Evolutionary conservation across 2,329 filamentous ascomycete species (phyloP).

Genomic region (Cladorrhinum sp.): DNA sequence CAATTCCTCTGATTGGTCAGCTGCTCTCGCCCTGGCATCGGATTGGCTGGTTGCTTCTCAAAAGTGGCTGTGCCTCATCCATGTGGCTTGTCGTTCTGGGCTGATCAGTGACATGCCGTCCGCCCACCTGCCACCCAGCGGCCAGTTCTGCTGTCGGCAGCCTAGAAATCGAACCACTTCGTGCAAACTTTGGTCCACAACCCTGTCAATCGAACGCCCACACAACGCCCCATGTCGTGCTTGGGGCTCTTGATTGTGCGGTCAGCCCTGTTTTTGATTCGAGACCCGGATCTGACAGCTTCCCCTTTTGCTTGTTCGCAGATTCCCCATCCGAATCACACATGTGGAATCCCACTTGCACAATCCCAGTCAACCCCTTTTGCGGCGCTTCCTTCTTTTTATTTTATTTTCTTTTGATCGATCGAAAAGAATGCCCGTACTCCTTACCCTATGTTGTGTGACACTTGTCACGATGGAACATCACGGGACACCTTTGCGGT

Average conservation of each 20-base stretch:
- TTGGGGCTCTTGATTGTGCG: not conserved
- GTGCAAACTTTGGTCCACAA: not conserved
- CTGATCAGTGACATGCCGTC: slow-evolving; percentile 20
- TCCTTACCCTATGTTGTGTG: not conserved
- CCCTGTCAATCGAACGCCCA: not conserved
- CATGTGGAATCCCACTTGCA: not conserved
- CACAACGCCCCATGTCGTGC: slow-evolving; percentile 1
- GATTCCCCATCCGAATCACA: not conserved
- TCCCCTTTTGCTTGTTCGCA: not conserved
- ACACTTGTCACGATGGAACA: not conserved
- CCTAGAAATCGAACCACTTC: not conserved
- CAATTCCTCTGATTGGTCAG: no score
- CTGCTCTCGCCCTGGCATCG: no score
- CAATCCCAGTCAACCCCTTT: not conserved
- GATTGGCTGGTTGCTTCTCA: no score
- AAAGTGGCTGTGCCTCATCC: slow-evolving; percentile 20
- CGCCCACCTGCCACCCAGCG: not conserved
- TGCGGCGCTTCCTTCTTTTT: not conserved
- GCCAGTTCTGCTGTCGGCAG: not conserved
- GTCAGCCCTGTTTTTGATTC: not conserved
- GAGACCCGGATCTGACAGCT: not conserved
- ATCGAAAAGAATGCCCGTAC: not conserved
- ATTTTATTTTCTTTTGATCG: not conserved
- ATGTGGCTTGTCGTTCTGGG: slow-evolving; percentile 30
- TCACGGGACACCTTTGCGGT: not conserved